These are phyloP conservation scores for Talaromyces stipitatus DNA, from an alignment of 495 filamentous ascomycete genomes.

Conservation along the genomic window DNA sequence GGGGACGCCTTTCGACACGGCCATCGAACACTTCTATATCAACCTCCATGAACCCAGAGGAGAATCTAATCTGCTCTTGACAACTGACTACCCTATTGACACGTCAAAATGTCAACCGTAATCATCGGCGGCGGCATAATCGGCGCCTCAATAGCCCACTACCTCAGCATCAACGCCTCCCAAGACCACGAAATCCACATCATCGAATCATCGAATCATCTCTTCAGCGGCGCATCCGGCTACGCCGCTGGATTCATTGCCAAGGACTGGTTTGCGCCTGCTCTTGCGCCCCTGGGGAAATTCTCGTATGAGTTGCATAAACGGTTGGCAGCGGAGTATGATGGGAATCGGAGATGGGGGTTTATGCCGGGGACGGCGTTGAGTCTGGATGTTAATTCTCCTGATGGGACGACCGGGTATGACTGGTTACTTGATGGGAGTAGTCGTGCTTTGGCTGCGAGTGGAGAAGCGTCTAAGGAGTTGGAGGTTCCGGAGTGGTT, in stretches of 20 bases:
- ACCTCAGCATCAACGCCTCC: constrained; percentile 41
- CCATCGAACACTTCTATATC: background rate
- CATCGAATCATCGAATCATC: constrained; percentile 53
- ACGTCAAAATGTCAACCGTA: constrained; percentile 46
- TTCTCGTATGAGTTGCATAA: constrained; percentile 65
- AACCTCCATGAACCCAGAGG: background rate
- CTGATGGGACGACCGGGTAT: constrained; percentile 25
- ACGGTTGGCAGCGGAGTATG: constrained; percentile 50
- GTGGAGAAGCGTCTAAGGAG: constrained; percentile 11
- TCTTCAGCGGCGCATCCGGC: constrained; percentile 68
- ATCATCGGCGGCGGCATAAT: constrained; percentile 79
- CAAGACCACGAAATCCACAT: constrained; percentile 53
- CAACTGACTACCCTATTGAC: background rate
- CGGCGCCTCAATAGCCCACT: constrained; percentile 69
- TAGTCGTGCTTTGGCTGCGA: constrained; percentile 54
- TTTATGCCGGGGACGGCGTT: constrained; percentile 57
- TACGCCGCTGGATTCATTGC: constrained; percentile 70
- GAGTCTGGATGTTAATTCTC: constrained; percentile 32
- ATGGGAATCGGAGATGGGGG: constrained; percentile 58
- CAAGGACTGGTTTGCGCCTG: constrained; percentile 58
- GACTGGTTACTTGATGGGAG: constrained; percentile 59
- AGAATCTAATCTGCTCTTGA: background rate
- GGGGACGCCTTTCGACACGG: background rate
- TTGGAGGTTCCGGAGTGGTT: constrained; percentile 48
- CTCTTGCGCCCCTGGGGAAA: constrained; percentile 48